These are phyloP conservation scores for Periconia sp. DNA, from an alignment of 2,329 filamentous ascomycete species.

Conservation along the genomic window DNA sequence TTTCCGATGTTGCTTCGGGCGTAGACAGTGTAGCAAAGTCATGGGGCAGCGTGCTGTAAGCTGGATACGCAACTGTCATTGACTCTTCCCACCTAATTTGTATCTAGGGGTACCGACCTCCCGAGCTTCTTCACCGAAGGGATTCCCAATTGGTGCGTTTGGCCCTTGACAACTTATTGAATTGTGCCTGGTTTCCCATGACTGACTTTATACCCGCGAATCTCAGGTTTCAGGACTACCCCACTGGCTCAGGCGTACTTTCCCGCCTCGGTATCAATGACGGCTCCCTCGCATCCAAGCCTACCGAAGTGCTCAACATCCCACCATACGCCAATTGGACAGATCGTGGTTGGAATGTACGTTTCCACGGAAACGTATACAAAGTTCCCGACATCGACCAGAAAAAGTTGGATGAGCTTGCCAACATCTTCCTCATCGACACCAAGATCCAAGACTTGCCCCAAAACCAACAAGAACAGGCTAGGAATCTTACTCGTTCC, in stretches of 20 bases:
- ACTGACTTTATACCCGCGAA: not conserved
- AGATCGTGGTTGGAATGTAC: constrained; percentile 72
- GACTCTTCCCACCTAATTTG: not conserved
- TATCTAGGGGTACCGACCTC: constrained; percentile 27
- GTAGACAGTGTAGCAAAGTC: constrained; percentile 32
- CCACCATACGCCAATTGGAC: constrained; percentile 75
- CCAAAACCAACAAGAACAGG: constrained; percentile 62
- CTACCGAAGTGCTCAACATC: constrained; percentile 71
- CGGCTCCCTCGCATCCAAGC: constrained; percentile 60
- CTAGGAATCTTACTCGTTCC: constrained; percentile 70
- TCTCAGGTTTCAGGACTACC: constrained; percentile 50
- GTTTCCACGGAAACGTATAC: constrained; percentile 79
- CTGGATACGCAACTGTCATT: not conserved
- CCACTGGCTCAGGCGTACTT: constrained; percentile 62
- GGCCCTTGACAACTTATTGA: constrained; percentile 45
- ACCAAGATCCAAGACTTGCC: constrained; percentile 63
- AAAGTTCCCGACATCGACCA: constrained; percentile 71
- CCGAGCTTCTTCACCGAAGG: constrained; percentile 42
- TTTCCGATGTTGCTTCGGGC: constrained; percentile 35
- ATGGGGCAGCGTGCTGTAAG: constrained; percentile 32
- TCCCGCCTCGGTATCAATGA: constrained; percentile 63
- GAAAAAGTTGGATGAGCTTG: constrained; percentile 66
- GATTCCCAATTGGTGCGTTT: constrained; percentile 64
- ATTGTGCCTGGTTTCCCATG: not conserved
- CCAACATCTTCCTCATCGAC: constrained; percentile 70